Evolutionary conservation across 208 protist species (phyloP).

Genomic region (Leishmania braziliensis): DNA sequence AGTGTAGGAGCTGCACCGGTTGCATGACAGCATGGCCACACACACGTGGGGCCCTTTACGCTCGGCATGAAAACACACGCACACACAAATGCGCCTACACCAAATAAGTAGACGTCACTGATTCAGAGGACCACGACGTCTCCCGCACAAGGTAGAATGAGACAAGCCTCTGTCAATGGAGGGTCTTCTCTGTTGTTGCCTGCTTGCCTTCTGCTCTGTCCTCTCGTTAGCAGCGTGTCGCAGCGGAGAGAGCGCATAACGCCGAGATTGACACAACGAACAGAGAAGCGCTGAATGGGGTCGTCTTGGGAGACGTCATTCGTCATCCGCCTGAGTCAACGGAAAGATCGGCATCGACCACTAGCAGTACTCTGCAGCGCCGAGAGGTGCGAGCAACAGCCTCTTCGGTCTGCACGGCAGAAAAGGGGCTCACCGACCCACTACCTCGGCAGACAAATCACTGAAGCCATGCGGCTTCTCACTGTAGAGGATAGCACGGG

Average conservation of each 20-base stretch:
- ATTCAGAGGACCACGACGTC: not conserved
- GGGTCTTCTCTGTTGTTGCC: not conserved
- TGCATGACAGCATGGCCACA: not conserved
- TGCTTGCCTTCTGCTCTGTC: not conserved
- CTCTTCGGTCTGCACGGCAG: constrained; percentile 6
- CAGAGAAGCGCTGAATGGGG: not conserved
- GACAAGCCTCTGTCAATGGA: not conserved
- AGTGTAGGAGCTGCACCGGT: not conserved
- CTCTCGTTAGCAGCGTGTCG: not conserved
- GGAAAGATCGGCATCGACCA: not conserved
- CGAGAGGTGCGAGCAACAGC: not conserved
- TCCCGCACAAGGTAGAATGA: not conserved
- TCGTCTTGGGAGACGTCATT: not conserved
- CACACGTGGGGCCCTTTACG: not conserved
- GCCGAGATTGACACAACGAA: not conserved
- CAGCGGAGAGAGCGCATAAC: not conserved
- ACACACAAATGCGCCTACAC: not conserved
- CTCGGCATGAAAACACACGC: not conserved
- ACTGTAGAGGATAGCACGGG: not conserved
- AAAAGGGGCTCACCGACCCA: constrained; percentile 1
- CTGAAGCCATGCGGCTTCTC: not conserved
- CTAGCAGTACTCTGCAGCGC: constrained; percentile 4
- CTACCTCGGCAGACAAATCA: not conserved
- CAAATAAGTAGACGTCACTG: not conserved
- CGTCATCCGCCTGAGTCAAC: not conserved